These are phyloP conservation scores for Pyrrhoderma lamaoense DNA, from an alignment of 1,284 basidiomycete species.

Conservation along the genomic window DNA sequence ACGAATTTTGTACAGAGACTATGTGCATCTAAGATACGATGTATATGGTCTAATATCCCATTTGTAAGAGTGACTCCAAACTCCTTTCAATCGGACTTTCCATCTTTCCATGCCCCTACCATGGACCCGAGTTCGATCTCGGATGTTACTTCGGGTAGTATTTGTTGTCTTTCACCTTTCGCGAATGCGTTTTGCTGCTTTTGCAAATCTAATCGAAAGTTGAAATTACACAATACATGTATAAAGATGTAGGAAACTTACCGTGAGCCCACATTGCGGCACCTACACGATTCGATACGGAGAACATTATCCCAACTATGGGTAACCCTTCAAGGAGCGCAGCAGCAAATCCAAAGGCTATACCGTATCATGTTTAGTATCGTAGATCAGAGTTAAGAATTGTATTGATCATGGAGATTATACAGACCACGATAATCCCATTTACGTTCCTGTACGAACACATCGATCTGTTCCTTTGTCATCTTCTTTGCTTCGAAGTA, in stretches of 20 bases:
- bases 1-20: no score
- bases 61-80: no score
- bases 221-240: not conserved
- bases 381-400: not conserved
- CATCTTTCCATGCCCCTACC: constrained; percentile 13
- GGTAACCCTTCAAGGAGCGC: constrained; percentile 74
- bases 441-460: constrained; percentile 81
- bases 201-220: constrained; percentile 52
- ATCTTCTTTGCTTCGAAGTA: constrained; percentile 82
- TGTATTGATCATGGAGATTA: constrained; percentile 6
- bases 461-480: constrained; percentile 55
- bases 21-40: no score
- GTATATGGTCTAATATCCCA: no score
- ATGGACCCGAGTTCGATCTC: constrained; percentile 10
- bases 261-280: constrained; percentile 89
- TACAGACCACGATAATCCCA: constrained; percentile 73
- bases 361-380: not conserved
- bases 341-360: constrained; percentile 78
- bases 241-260: constrained; percentile 27
- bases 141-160: not conserved
- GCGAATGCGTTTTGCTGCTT: constrained; percentile 56
- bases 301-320: constrained; percentile 71
- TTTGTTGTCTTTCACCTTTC: constrained; percentile 11
- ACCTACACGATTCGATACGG: constrained; percentile 78
- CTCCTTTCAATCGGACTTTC: not conserved